phyloP scores from a whole-genome alignment of 2,329 filamentous ascomycete species.

The Purpureocillium lavendulum region DNA sequence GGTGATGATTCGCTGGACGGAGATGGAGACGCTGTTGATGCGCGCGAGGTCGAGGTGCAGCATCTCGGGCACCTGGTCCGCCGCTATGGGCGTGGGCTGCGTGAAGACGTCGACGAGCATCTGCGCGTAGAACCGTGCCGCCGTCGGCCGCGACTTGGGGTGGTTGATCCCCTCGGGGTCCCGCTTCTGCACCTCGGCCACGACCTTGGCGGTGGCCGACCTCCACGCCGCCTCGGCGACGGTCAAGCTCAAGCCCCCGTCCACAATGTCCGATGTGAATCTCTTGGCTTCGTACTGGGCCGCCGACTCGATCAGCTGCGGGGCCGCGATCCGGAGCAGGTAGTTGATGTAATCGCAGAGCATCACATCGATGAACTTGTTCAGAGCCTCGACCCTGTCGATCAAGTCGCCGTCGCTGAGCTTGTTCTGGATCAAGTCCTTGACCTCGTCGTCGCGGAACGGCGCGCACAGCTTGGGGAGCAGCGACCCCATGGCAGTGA shows the following conservation, averaged over 20 bases:
- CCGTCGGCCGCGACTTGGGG: conserved; percentile 52
- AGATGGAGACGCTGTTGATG: conserved; percentile 34
- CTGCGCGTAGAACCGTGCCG: conserved; percentile 66
- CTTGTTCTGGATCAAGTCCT: conserved; percentile 56
- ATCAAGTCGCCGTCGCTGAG: conserved; percentile 56
- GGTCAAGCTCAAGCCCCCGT: conserved; percentile 43
- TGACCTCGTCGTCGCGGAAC: conserved; percentile 69
- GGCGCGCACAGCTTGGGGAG: conserved; percentile 75
- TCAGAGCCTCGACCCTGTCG: conserved; percentile 65
- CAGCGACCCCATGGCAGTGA: conserved; percentile 64
- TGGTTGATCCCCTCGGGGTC: conserved; percentile 62
- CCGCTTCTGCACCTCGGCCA: conserved; percentile 56
- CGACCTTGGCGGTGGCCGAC: conserved; percentile 53
- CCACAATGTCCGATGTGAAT: conserved; percentile 58
- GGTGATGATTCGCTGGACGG: conserved; percentile 53
- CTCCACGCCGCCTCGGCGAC: conserved; percentile 60
- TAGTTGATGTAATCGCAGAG: conserved; percentile 79
- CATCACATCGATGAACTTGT: conserved; percentile 69
- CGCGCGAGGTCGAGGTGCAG: conserved; percentile 61
- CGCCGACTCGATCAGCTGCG: conserved; percentile 62
- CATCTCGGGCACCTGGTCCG: conserved; percentile 61
- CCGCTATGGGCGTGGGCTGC: conserved; percentile 47
- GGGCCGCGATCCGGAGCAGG: conserved; percentile 62
- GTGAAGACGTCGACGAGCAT: conserved; percentile 69
- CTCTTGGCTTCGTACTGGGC: conserved; percentile 65